Conservation (phyloP, 148 eudicot genomes). For the Euryodendron excelsum region DNA sequence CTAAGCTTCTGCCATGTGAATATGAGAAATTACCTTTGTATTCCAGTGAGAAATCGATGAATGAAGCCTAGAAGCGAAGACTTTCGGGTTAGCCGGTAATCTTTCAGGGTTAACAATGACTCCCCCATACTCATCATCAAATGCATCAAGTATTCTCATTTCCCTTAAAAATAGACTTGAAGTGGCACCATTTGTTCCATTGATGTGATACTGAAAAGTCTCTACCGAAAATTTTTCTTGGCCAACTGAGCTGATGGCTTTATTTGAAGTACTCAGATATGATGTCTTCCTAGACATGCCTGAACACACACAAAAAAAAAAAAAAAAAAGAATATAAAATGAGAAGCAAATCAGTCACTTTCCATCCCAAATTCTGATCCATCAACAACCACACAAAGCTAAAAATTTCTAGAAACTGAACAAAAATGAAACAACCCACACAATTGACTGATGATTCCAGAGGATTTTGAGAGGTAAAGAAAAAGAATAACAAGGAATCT, state of each 20-base stretch:
- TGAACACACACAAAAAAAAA: no score
- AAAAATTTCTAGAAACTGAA: neutral
- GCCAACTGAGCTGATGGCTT: constrained; percentile 35
- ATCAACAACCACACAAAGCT: neutral
- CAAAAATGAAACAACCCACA: neutral
- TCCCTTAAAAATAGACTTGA: constrained; percentile 33
- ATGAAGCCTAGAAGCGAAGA: constrained; percentile 56
- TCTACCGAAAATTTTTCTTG: constrained; percentile 27
- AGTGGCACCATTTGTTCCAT: constrained; percentile 40
- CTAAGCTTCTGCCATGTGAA: neutral
- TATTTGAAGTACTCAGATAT: constrained; percentile 30
- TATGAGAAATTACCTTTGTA: constrained; percentile 36
- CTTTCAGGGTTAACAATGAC: constrained; percentile 55
- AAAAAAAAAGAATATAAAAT: neutral
- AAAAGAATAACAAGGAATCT: no score
- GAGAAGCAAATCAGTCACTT: neutral
- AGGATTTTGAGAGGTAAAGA: no score
- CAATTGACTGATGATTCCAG: neutral
- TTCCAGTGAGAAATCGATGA: constrained; percentile 70
- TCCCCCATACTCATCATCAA: constrained; percentile 83
- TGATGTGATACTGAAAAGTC: constrained; percentile 31
- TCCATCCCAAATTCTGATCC: no score
- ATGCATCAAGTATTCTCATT: constrained; percentile 42
- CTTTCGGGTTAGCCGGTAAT: constrained; percentile 54
- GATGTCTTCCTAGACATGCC: constrained; percentile 34